These are phyloP conservation scores for Oldenlandia corymbosa DNA, from an alignment of 257 asterid genomes.

Conservation along the genomic window DNA sequence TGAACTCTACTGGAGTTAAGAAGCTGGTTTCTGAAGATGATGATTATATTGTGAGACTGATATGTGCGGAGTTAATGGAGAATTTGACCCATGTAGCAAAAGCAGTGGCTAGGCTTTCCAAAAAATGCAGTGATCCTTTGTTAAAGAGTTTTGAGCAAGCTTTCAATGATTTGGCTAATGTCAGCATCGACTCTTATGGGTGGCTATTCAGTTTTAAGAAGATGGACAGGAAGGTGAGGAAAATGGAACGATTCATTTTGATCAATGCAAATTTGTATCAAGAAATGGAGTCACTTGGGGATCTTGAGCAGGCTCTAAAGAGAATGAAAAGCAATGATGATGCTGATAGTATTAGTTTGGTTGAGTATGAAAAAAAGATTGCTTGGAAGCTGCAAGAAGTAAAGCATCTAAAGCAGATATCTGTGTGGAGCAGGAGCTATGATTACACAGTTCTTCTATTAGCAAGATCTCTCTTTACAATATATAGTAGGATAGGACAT, in stretches of 20 bases:
- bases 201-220: constrained; percentile 71
- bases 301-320: constrained; percentile 69
- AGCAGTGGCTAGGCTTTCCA: constrained; percentile 64
- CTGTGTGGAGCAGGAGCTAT: constrained; percentile 76
- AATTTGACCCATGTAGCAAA: constrained; percentile 53
- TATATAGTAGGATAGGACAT: constrained; percentile 62
- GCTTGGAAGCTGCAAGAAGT: constrained; percentile 72
- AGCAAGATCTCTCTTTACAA: constrained; percentile 71
- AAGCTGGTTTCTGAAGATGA: constrained; percentile 70
- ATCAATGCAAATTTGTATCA: constrained; percentile 58
- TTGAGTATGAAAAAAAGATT: constrained; percentile 72
- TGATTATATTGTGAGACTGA: constrained; percentile 50
- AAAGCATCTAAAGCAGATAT: constrained; percentile 55
- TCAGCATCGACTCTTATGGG: constrained; percentile 46
- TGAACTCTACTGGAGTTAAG: constrained; percentile 55
- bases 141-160: constrained; percentile 80
- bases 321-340: constrained; percentile 56
- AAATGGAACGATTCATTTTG: constrained; percentile 55
- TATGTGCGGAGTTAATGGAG: constrained; percentile 61
- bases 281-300: constrained; percentile 79
- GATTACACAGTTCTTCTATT: constrained; percentile 65
- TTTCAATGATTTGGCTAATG: constrained; percentile 46
- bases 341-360: constrained; percentile 60
- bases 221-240: constrained; percentile 69
- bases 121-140: constrained; percentile 63